phyloP scores from a whole-genome alignment of 768 basidiomycete genomes.

The Suillus fuscotomentosus region DNA sequence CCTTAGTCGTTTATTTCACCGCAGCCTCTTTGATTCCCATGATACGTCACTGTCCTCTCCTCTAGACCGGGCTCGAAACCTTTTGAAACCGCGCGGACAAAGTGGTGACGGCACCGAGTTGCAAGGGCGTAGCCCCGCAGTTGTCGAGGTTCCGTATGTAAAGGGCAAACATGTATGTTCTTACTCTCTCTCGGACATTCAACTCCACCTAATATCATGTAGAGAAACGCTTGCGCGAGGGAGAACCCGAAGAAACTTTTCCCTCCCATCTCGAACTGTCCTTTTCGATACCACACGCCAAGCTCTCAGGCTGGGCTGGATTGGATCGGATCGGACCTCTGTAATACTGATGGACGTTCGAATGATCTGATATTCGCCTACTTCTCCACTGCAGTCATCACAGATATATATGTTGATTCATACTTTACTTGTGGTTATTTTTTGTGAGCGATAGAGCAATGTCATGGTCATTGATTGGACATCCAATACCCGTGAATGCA shows the following conservation, averaged over 20 bases:
- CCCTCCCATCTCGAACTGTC: too few species aligned
- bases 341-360: background rate
- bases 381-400: background rate
- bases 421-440: background rate
- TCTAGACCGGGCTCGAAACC: background rate
- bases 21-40: background rate
- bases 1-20: background rate
- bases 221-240: background rate
- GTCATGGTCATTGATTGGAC: background rate
- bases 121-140: too few species aligned
- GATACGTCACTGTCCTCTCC: background rate
- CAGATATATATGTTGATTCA: background rate
- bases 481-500: too few species aligned
- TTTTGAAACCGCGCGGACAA: background rate
- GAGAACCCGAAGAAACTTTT: background rate
- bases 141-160: background rate
- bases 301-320: too few species aligned
- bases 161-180: background rate
- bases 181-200: background rate
- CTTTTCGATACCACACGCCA: background rate
- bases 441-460: background rate
- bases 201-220: background rate
- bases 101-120: background rate
- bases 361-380: background rate
- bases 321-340: background rate